phyloP scores from a whole-genome alignment of 257 asterid species.

The Thymus quinquecostatus region DNA sequence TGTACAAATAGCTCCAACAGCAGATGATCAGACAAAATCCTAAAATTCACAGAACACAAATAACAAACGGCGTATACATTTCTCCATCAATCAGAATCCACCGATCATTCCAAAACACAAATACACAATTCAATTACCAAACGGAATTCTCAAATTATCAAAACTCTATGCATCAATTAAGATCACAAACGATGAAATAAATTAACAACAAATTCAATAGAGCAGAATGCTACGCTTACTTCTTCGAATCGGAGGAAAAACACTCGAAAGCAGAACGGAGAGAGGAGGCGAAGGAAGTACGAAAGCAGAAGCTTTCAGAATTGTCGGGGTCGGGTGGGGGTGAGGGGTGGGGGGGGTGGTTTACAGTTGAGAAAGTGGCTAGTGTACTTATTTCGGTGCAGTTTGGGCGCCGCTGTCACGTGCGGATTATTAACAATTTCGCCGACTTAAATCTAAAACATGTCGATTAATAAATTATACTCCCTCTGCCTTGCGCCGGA shows the following conservation, averaged over 20 bases:
- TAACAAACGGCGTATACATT: background rate
- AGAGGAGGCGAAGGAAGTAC: constrained; percentile 7
- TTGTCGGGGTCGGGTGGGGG: background rate
- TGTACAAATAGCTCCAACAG: constrained; percentile 13
- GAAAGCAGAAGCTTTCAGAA: constrained; percentile 13
- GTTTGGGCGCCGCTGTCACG: background rate
- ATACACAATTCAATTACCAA: constrained; percentile 8
- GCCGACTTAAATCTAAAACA: too few relatives aligned
- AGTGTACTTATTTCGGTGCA: background rate
- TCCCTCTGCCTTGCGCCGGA: too few relatives aligned
- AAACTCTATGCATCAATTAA: background rate
- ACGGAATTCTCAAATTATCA: background rate
- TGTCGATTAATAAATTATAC: too few relatives aligned
- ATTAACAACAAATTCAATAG: constrained; percentile 1
- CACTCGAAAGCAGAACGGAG: background rate
- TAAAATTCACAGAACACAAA: background rate
- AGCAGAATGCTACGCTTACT: constrained; percentile 21
- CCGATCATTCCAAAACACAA: background rate
- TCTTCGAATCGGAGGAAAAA: constrained; percentile 14
- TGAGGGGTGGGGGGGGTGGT: background rate
- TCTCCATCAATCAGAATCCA: background rate
- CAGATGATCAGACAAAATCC: background rate
- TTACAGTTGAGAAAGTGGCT: background rate
- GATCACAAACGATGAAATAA: constrained; percentile 10
- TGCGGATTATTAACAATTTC: background rate